phyloP scores from a whole-genome alignment of 192 early-diverging fungal species.

The Entomortierella parvispora region DNA sequence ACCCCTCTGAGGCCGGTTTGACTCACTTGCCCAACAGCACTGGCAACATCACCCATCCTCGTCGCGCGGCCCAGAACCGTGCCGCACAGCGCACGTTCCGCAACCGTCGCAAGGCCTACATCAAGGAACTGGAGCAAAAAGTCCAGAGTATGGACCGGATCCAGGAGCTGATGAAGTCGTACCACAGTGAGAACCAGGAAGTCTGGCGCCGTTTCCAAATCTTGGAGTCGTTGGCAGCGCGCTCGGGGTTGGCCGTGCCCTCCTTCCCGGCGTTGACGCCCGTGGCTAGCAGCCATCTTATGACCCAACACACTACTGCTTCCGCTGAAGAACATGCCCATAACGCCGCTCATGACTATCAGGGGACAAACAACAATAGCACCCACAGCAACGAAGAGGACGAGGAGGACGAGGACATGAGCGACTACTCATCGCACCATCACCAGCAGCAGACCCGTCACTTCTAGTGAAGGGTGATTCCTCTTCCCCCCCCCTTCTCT shows the following conservation, averaged over 20 bases:
- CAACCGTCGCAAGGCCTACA: slow-evolving; percentile 84
- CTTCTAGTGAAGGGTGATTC: not conserved
- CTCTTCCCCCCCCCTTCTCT: not conserved
- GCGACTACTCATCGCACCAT: slow-evolving; percentile 15
- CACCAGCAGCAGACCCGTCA: slow-evolving; percentile 1
- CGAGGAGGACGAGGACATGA: slow-evolving; percentile 45
- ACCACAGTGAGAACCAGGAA: slow-evolving; percentile 49
- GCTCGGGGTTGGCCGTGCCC: slow-evolving; percentile 22
- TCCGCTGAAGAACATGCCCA: not conserved
- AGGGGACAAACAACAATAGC: not conserved
- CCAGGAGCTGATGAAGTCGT: slow-evolving; percentile 57
- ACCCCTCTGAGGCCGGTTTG: not conserved
- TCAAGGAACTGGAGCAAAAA: slow-evolving; percentile 81
- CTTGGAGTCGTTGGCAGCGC: slow-evolving; percentile 22
- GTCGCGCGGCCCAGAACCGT: slow-evolving; percentile 90
- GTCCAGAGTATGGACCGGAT: slow-evolving; percentile 69
- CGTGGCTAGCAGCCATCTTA: not conserved
- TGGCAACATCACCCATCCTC: slow-evolving; percentile 56
- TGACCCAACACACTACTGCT: not conserved
- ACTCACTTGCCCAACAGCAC: not conserved
- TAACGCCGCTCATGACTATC: too few species aligned
- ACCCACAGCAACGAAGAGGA: slow-evolving; percentile 27
- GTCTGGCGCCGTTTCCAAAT: slow-evolving; percentile 40
- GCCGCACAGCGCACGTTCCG: slow-evolving; percentile 92
- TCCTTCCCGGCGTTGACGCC: slow-evolving; percentile 18